Base-by-base conservation (phyloP, 352 stramenopile species). In the Phytophthora pistaciae region DNA sequence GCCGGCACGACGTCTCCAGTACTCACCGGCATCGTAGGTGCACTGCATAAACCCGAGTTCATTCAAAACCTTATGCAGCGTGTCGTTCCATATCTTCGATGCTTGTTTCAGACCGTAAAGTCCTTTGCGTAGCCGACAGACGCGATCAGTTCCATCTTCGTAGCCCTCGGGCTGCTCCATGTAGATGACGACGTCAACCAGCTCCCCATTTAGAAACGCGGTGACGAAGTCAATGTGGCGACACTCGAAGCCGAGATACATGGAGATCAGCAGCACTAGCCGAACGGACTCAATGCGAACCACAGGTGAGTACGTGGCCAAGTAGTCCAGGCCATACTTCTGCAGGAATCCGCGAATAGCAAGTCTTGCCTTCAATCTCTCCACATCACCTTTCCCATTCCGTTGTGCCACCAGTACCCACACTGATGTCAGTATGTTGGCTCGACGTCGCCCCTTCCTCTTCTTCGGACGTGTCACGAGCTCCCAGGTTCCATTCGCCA, bases 41-140 rank as follows among this genome's bases (percentile, higher is more conserved):
- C 62, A 63, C 44, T 58, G 16, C 57, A 33, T 27, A 18, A 56
- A 64, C 1, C 42, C 40, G 4, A 59, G 8, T 23, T 56, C 29
- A 5, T 54, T 11, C 9, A 69, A 10, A 16, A 52, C 6, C 42
- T 56, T 63, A 31, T 69, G 62, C 14, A 63, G 16, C 5, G 54
- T 63, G 13, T 63, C 44, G n/a, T 69, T 69, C 62, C 62, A 63
- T 14, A 63, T 69, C 33, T 40, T 40, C 3, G 33, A 40, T 40
- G 33, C 33, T 40, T 40, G 33, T 40, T 40, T 40, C 33, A 40
- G 33, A 13, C 9, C 33, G 33, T 40, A 40, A 1, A 16, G 33
- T 1, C 33, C 33, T 13, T 40, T 40, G 10, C 33, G 9, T 40
- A 40, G 33, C 33, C 33, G 33, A 14, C 33, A 40, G 13, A 40